Percentiles rank a stretch among this genome's conserved stretches.
Evolutionary conservation across 192 early-diverging fungal species (phyloP).

Genomic region (Backusella mclennaniae): DNA sequence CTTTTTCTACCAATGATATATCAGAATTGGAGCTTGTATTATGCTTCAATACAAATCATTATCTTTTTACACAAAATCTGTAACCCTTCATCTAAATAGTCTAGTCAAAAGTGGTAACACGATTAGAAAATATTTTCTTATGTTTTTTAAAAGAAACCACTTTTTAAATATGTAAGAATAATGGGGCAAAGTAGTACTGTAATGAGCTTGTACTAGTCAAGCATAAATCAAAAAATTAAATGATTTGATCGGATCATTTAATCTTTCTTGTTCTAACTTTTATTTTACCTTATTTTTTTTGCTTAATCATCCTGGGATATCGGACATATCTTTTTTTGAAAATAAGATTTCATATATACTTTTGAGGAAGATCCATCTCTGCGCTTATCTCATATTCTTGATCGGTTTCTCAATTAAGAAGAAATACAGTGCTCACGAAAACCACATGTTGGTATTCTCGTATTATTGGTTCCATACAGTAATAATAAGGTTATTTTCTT

Average conservation of each 20-base stretch:
- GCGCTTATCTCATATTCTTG: not conserved
- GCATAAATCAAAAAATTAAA: not conserved
- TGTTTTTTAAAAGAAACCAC: not conserved
- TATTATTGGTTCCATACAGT: not conserved
- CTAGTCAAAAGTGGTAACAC: not conserved
- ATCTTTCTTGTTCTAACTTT: not conserved
- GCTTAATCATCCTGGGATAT: not conserved
- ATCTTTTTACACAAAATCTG: not conserved
- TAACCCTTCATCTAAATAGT: not conserved
- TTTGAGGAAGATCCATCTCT: not conserved
- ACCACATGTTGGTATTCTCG: not conserved
- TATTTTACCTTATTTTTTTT: not conserved
- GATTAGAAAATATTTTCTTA: not conserved
- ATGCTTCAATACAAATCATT: not conserved
- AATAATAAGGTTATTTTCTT: not conserved
- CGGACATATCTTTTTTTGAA: not conserved
- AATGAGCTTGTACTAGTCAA: not conserved
- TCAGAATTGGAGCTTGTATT: not conserved
- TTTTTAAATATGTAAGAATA: not conserved
- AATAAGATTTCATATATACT: conserved; percentile 2
- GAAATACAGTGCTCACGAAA: not conserved
- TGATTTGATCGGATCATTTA: not conserved
- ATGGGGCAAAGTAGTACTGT: not conserved
- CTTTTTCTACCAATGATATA: not conserved
- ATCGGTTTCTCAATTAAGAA: not conserved